phyloP scores from a whole-genome alignment of 768 basidiomycete genomes.

The Lentinula guzmanii region DNA sequence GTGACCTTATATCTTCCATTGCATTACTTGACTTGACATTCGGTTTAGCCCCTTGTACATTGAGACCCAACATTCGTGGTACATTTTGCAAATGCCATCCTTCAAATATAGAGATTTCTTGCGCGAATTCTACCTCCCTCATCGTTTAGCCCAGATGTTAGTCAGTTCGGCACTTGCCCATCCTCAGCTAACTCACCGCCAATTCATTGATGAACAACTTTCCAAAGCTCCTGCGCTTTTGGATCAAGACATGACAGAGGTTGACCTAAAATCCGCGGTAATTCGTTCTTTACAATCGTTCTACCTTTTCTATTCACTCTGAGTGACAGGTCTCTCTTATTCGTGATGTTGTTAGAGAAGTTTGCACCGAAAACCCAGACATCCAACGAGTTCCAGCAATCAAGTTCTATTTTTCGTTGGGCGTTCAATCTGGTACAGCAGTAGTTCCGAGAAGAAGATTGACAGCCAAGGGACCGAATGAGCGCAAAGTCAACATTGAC shows the following conservation, averaged over 20 bases:
- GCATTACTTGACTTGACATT: slow-evolving; percentile 2
- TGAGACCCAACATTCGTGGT: slow-evolving; percentile 60
- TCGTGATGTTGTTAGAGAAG: not conserved
- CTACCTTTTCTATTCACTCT: not conserved
- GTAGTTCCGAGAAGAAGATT: not conserved
- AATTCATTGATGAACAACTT: slow-evolving; percentile 29
- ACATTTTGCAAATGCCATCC: slow-evolving; percentile 47
- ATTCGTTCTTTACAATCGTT: not conserved
- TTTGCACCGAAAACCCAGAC: not conserved
- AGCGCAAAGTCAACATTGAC: slow-evolving; percentile 41
- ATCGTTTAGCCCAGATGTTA: slow-evolving; percentile 45
- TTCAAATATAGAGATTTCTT: slow-evolving; percentile 36
- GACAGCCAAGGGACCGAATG: not conserved
- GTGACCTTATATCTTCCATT: slow-evolving; percentile 17
- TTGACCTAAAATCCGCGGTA: slow-evolving; percentile 1
- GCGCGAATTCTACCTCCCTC: slow-evolving; percentile 43
- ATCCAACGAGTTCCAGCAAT: not conserved
- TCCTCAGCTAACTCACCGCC: slow-evolving; percentile 20
- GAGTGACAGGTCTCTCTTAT: not conserved
- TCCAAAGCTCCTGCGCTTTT: slow-evolving; percentile 8
- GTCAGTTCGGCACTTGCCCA: slow-evolving; percentile 27
- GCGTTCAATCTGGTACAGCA: not conserved
- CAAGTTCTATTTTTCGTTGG: not conserved
- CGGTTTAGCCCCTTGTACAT: slow-evolving; percentile 53
- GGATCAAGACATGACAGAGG: not conserved